These are phyloP conservation scores for Sporisorium scitamineum DNA, from an alignment of 1,284 basidiomycete genomes.

Conservation along the genomic window DNA sequence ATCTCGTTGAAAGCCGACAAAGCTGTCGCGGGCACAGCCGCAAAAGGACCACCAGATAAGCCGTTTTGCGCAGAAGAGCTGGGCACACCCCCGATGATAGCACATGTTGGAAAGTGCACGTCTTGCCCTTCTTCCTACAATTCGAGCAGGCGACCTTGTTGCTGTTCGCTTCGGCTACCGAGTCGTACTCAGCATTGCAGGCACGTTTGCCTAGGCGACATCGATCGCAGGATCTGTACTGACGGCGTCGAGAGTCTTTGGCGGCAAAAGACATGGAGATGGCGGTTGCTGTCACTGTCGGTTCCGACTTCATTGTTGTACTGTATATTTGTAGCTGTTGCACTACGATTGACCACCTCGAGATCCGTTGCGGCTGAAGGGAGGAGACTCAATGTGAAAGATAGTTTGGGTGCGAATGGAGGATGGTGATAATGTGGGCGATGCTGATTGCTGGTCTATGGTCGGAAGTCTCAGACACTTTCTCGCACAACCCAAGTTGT, in stretches of 20 bases:
- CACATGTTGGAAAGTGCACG: constrained; percentile 32
- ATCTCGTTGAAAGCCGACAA: background rate
- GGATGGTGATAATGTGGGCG: background rate
- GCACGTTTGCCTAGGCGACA: constrained; percentile 28
- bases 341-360: background rate
- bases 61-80: background rate
- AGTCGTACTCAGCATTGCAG: constrained; percentile 31
- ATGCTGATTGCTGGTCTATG: no score
- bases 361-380: no score
- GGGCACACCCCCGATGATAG: constrained; percentile 24
- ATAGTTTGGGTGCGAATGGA: no score
- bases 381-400: no score
- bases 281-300: background rate
- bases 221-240: constrained; percentile 37
- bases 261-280: background rate
- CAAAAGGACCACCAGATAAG: background rate
- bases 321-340: background rate
- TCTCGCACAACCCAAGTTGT: no score
- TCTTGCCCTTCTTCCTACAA: constrained; percentile 32
- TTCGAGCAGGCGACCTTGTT: constrained; percentile 31
- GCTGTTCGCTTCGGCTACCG: constrained; percentile 34
- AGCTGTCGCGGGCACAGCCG: background rate
- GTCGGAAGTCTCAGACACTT: no score
- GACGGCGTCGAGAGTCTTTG: constrained; percentile 31
- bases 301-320: constrained; percentile 4